Base-by-base conservation (phyloP, 805 yeast species). In the Blastobotrys parvus region DNA sequence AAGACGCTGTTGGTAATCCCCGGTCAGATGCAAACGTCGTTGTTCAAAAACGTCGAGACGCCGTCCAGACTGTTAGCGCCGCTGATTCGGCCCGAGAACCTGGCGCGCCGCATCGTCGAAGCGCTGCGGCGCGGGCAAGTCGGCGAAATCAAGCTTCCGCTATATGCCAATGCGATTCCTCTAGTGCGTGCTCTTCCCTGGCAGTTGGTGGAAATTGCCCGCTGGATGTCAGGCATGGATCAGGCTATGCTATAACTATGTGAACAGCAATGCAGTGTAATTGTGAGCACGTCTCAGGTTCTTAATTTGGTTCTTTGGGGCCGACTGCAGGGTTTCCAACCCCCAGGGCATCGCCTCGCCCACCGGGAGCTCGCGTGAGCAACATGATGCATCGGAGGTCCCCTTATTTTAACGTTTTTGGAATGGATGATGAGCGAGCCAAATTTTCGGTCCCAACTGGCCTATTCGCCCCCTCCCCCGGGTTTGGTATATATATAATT, bases 11-110 rank as follows among this genome's bases (percentile, higher is more conserved):
- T 90, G 29, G 70, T 90, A 0, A 80, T 92, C 51, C 94, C 96
- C 0, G 97, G 97, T 0, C 97, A 90, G 58, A 60, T 90, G 48
- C 73, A 70, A 39, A 87, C 97, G 0, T 54, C 59, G 2, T 73
- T 90, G 86, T 90, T 90, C 59, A 66, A 67, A 15, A 78, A 80
- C 1, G 84, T 90, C 4, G 48, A 62, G 23, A 82, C 95, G 0
- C 96, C 97, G 0, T 78, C 84, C 8, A 64, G 70, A 2, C 50
- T 81, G 3, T 59, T 89, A 5, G 97, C 97, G 0, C 97, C 97
- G 0, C 84, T 82, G 46, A 66, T 89, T 30, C 80, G 81, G 15
- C 88, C 92, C 0, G 56, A 54, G 6, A 69, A 69, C 47, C 80
- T 88, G 13, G 94, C 96, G 0, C 54, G 55, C 2, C 65, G 66